Base-by-base conservation (phyloP, 345 rosid species). In the Murraya paniculata region DNA sequence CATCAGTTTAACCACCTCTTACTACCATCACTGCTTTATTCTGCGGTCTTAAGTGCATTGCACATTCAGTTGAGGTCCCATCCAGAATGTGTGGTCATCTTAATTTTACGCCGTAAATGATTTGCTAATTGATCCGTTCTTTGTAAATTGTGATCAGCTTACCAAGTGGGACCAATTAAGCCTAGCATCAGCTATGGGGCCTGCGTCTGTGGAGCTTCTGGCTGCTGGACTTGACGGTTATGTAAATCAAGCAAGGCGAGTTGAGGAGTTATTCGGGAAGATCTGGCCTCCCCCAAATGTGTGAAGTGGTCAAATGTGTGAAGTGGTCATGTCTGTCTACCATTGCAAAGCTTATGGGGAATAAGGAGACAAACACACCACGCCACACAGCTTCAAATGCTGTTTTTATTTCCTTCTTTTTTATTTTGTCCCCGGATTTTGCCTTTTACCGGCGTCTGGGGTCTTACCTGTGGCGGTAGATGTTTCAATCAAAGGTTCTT, bases 261-360 rank as follows among this genome's bases (percentile, higher is more conserved):
- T 90, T 0, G 97, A 92, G 87, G 97, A 92, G 82, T 79, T 90
- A 28, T 89, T 94, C 4, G 90, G 89, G 24, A 93, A 96, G 93
- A 94, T 96, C 74, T 96, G 98, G 98, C 99, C 99, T 58, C 98
- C 97, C 41, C 99, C 97, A 53, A 94, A 96, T 79, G 95, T 91
- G 65, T 92, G 85, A 88, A 82, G 53, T 45, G 28, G 10, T 74
- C 64, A 1, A 94, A 96, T 79, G 95, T 91, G 65, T 92, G 85
- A 88, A 82, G 53, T 45, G 28, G 10, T 74, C 64, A 1, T 14
- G 24, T 64, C 53, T 11, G 25, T 58, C 28, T 64, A 41, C 16
- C 11, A 41, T 11, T 41, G 50, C 50, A 45, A 14, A 45, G 50
- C 50, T 45, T 4, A 14, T 45, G 50, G 50, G 76, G 66, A 82